These are phyloP conservation scores for Alternaria postmessia DNA, from an alignment of 2,329 filamentous ascomycete genomes.

Conservation along the genomic window DNA sequence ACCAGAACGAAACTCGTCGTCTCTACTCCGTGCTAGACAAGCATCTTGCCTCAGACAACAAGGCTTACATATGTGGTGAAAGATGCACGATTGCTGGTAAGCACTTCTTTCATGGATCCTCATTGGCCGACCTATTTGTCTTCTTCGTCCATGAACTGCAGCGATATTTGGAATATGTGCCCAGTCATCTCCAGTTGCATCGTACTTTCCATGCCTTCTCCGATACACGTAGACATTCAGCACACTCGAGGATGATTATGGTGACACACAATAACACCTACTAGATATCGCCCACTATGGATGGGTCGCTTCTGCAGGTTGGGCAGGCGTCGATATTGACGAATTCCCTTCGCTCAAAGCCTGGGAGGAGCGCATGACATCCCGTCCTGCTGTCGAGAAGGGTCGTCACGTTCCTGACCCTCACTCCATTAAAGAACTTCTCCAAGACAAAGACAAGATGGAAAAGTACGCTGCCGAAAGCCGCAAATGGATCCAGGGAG, in stretches of 20 bases:
- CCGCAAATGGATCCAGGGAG: slow-evolving; percentile 71
- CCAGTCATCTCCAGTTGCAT: background rate
- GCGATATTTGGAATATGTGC: background rate
- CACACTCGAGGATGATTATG: background rate
- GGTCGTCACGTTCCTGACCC: slow-evolving; percentile 75
- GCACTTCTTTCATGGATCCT: slow-evolving; percentile 4
- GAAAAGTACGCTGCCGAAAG: slow-evolving; percentile 62
- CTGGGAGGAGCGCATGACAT: slow-evolving; percentile 76
- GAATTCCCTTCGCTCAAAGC: slow-evolving; percentile 79
- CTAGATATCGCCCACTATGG: slow-evolving; percentile 80
- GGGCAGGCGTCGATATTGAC: slow-evolving; percentile 72
- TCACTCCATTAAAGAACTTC: slow-evolving; percentile 68
- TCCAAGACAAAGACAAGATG: slow-evolving; percentile 65
- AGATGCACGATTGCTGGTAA: slow-evolving; percentile 63
- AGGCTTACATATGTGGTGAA: slow-evolving; percentile 67
- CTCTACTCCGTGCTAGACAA: slow-evolving; percentile 80
- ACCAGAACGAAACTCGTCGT: slow-evolving; percentile 82
- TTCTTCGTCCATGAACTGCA: background rate
- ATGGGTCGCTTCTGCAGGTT: slow-evolving; percentile 71
- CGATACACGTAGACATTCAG: background rate
- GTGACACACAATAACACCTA: slow-evolving; percentile 8
- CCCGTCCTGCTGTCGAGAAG: slow-evolving; percentile 76
- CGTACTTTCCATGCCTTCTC: background rate
- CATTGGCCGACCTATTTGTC: background rate
- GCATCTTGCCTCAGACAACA: slow-evolving; percentile 65